phyloP scores from a whole-genome alignment of 2,329 filamentous ascomycete genomes.

The Thelonectria discophora region DNA sequence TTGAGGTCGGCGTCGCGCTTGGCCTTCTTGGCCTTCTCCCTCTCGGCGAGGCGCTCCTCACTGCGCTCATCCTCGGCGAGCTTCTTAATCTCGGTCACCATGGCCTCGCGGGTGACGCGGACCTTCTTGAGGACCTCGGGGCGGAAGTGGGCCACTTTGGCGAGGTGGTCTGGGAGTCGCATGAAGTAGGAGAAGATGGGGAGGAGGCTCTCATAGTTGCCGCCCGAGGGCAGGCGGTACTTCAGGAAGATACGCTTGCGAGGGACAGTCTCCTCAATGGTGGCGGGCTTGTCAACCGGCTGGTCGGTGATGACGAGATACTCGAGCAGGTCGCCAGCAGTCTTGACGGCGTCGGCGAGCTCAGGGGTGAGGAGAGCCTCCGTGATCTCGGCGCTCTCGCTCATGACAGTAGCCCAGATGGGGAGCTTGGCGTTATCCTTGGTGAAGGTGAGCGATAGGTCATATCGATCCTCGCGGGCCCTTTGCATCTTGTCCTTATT shows the following conservation, averaged over 20 bases:
- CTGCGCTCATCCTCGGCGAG: constrained; percentile 81
- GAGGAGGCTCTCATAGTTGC: constrained; percentile 71
- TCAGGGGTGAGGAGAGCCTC: constrained; percentile 88
- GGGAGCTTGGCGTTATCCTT: constrained; percentile 94
- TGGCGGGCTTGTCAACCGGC: constrained; percentile 84
- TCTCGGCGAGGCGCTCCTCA: constrained; percentile 77
- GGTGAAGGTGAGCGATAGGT: constrained; percentile 89
- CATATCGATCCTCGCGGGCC: constrained; percentile 91
- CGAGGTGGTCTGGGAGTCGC: constrained; percentile 84
- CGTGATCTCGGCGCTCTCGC: constrained; percentile 94
- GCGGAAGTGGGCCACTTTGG: constrained; percentile 82
- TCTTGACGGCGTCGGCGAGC: constrained; percentile 78
- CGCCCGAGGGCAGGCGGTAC: constrained; percentile 71
- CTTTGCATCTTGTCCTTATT: constrained; percentile 95
- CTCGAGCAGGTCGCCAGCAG: constrained; percentile 81
- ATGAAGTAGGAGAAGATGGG: constrained; percentile 85
- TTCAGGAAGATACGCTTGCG: constrained; percentile 89
- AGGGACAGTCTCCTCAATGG: constrained; percentile 82
- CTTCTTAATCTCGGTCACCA: constrained; percentile 81
- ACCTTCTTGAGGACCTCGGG: constrained; percentile 90
- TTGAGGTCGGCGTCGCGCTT: constrained; percentile 87
- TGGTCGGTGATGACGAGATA: constrained; percentile 91
- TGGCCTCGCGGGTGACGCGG: constrained; percentile 79
- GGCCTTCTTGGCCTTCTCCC: constrained; percentile 82
- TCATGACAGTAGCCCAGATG: constrained; percentile 92